Conservation (phyloP, 2,329 filamentous ascomycete genomes). For the Botrytis hyacinthi region DNA sequence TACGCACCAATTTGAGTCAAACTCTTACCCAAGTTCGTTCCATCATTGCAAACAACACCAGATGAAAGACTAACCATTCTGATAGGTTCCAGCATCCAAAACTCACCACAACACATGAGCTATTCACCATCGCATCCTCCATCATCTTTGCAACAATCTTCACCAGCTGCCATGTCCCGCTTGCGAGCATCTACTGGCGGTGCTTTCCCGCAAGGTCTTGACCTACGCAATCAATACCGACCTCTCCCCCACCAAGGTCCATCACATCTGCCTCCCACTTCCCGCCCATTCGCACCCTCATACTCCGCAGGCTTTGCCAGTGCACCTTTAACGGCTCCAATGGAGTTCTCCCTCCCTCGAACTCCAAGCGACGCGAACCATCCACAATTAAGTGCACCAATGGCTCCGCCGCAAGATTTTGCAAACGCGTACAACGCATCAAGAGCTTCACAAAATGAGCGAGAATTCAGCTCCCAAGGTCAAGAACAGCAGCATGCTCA, state of each 20-base stretch:
- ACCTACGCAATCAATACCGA: slow-evolving; percentile 48
- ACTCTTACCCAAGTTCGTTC: slow-evolving; percentile 50
- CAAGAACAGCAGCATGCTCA: slow-evolving; percentile 31
- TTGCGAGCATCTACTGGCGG: slow-evolving; percentile 51
- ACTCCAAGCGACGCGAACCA: slow-evolving; percentile 43
- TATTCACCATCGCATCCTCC: slow-evolving; percentile 47
- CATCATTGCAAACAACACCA: slow-evolving; percentile 25
- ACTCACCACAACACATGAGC: slow-evolving; percentile 49
- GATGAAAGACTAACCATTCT: slow-evolving; percentile 30
- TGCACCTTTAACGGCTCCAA: slow-evolving; percentile 53
- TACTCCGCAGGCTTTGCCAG: slow-evolving; percentile 53
- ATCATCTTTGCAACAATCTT: slow-evolving; percentile 44
- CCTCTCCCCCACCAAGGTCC: slow-evolving; percentile 38
- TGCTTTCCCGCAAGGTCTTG: slow-evolving; percentile 45
- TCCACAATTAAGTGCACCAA: slow-evolving; percentile 55
- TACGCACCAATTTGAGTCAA: slow-evolving; percentile 50
- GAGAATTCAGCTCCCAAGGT: slow-evolving; percentile 26
- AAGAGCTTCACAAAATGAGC: slow-evolving; percentile 28
- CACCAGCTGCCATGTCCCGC: slow-evolving; percentile 46
- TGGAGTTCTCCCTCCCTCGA: slow-evolving; percentile 51
- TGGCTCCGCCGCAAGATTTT: slow-evolving; percentile 53
- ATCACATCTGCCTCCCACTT: slow-evolving; percentile 29
- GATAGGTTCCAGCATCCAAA: slow-evolving; percentile 47
- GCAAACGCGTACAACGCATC: slow-evolving; percentile 33
- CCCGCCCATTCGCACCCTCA: slow-evolving; percentile 42